Conservation (phyloP, 805 yeast genomes). For the Wickerhamiella shivajii region DNA sequence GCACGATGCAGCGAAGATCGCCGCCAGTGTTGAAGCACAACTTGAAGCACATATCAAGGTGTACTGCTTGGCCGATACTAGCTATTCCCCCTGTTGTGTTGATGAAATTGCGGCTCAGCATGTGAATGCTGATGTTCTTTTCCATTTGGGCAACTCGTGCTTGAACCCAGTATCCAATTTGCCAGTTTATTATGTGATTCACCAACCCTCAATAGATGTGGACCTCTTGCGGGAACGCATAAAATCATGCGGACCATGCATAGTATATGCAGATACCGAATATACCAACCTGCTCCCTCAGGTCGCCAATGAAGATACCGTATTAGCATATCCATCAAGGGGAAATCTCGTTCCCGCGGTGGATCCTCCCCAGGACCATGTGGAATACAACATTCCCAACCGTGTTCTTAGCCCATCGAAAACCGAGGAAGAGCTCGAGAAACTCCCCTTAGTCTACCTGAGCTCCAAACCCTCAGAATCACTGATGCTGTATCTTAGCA, state of each 20-base stretch:
- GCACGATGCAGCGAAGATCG: slow-evolving; percentile 62
- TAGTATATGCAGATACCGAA: slow-evolving; percentile 63
- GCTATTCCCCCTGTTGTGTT: slow-evolving; percentile 88
- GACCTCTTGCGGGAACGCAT: slow-evolving; percentile 30
- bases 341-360: slow-evolving; percentile 13
- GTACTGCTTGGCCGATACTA: slow-evolving; percentile 89
- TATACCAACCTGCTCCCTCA: slow-evolving; percentile 32
- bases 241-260: no score
- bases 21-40: slow-evolving; percentile 26
- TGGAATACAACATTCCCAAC: no score
- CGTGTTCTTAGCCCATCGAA: slow-evolving; percentile 10
- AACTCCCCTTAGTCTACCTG: slow-evolving; percentile 46
- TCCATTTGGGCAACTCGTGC: slow-evolving; percentile 94
- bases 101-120: slow-evolving; percentile 97
- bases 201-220: slow-evolving; percentile 42
- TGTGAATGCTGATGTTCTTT: slow-evolving; percentile 66
- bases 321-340: slow-evolving; percentile 14
- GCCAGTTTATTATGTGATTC: slow-evolving; percentile 70
- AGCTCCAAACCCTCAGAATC: slow-evolving; percentile 53
- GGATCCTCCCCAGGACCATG: slow-evolving; percentile 2
- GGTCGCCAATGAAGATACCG: slow-evolving; percentile 22
- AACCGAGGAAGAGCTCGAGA: slow-evolving; percentile 22
- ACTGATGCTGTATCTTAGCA: slow-evolving; percentile 55
- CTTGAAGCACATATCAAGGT: slow-evolving; percentile 24
- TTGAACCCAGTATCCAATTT: slow-evolving; percentile 59